Evolutionary conservation across 129 eudicot species (phyloP).

Genomic region (Silybum marianum): DNA sequence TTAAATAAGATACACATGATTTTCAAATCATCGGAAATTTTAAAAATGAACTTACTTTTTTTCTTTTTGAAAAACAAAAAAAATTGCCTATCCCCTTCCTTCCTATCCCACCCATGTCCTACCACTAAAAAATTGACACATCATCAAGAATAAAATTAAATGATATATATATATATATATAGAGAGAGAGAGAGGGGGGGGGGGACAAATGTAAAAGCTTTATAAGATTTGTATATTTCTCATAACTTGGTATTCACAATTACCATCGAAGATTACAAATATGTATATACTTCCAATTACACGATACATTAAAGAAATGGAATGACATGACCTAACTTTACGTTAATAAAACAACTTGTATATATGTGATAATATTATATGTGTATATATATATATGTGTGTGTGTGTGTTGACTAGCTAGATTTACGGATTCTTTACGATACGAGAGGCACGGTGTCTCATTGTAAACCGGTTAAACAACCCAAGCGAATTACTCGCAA

Average conservation of each 20-base stretch:
- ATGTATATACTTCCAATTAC: background rate
- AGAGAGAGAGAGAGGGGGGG: background rate
- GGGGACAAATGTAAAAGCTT: background rate
- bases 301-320: constrained; percentile 6
- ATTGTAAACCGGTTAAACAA: constrained; percentile 57
- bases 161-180: background rate
- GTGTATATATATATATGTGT: background rate
- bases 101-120: too few species aligned
- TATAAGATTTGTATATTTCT: background rate
- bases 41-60: too few species aligned
- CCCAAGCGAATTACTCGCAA: constrained; percentile 66
- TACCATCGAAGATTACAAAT: constrained; percentile 20
- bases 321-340: constrained; percentile 3
- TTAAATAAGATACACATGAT: too few species aligned
- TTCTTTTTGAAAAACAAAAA: too few species aligned
- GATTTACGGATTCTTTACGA: constrained; percentile 40
- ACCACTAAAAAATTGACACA: too few species aligned
- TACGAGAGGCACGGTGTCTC: constrained; percentile 54
- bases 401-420: background rate
- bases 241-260: constrained; percentile 33
- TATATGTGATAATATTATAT: background rate
- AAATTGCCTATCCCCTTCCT: too few species aligned
- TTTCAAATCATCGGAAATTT: too few species aligned
- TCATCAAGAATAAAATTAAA: too few species aligned
- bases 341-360: constrained; percentile 18